Evolutionary conservation across 352 stramenopile species (phyloP), one percentile per base, ranked within the genome.

Genomic region (Blastocystis sp.): DNA sequence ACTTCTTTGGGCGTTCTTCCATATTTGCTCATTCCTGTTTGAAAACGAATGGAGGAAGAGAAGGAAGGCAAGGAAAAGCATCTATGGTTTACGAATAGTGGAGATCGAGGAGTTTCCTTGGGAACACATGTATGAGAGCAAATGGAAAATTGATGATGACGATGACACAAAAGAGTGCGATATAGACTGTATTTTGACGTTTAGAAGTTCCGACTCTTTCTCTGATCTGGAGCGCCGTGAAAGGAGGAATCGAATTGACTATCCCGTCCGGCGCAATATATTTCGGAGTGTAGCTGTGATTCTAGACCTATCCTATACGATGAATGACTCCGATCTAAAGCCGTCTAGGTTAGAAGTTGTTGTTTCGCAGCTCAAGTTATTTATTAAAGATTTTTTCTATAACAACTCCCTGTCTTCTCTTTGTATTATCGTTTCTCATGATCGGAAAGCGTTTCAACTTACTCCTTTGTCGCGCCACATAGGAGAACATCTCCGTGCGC

Each of bases 71-170:
- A 4, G 16, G 37, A 34, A 9, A 24, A 66, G 39, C 54, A 39
- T 53, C 16, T 53, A 55, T 20, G 24, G 54, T 3, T 37, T 66
- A 37, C 20, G 8, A 30, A 47, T 85, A 85, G 73, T 41, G 26
- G 73, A 85, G 45, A 85, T 85, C 43, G n/a, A 41, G 73, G 55
- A 68, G 13, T 85, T 85, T n/a, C 53, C 73, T 24, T 85, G 73
- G 73, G 73, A 85, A 45, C 47, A 37, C 16, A 45, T 54, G 54
- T 85, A 85, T 30, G 73, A 68, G 53, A 68, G 68, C 16, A 85
- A 47, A 26, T 85, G 53, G 37, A 37, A 85, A 26, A 26, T 43
- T n/a, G 54, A 65, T n/a, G 73, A 85, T 20, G 54, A 65, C 26
- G 73, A 85, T 4, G 45, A 85, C 20, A 69, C 53, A 24, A 41